Base-by-base conservation (phyloP, 345 rosid species). In the Gynandropsis gynandra region DNA sequence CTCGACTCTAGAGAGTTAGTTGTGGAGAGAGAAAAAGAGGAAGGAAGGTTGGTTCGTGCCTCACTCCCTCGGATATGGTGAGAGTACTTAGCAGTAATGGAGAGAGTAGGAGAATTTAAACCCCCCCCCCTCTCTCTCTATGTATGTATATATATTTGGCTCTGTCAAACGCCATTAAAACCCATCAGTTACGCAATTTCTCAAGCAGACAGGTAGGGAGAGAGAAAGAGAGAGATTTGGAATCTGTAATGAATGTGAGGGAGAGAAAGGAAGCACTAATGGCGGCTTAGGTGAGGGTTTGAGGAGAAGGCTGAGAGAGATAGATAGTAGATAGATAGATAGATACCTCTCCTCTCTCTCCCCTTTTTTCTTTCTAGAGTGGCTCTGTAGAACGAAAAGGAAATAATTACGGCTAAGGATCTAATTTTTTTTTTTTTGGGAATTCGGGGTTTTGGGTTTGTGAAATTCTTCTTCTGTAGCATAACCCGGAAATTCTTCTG, bases 81-180 rank as follows among this genome's bases (percentile, higher is more conserved):
- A 66, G 65, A 66, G 61, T 65, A 66, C 31, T 59, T 53, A 41
- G 61, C 65, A 66, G 70, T 66, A 59, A 66, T 66, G 70, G 64
- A 53, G 48, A 58, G 69, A 65, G 49, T 58, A 51, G 45, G 54
- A 53, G 51, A n/a, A 60, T 53, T 59, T 65, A 59, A 59, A 59
- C 46, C 51, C 24, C 21, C 35, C 8, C 36, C 9, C 11, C 11
- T 64, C 16, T 64, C 63, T 64, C 64, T 56, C 53, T 64, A 16
- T 10, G 5, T 24, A 24, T 24, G 5, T 40, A 4, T 58, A 10
- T 36, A 10, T 0, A 29, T 20, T 50, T 8, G 9, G 19, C 18
- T 57, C 49, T 65, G 64, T 50, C 58, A 63, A 55, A 56, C 63
- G 12, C 58, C 69, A 58, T 65, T 66, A 35, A 66, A 66, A n/a